Base-by-base conservation (phyloP, 495 filamentous ascomycete species). In the Penicillium longicatenatum region DNA sequence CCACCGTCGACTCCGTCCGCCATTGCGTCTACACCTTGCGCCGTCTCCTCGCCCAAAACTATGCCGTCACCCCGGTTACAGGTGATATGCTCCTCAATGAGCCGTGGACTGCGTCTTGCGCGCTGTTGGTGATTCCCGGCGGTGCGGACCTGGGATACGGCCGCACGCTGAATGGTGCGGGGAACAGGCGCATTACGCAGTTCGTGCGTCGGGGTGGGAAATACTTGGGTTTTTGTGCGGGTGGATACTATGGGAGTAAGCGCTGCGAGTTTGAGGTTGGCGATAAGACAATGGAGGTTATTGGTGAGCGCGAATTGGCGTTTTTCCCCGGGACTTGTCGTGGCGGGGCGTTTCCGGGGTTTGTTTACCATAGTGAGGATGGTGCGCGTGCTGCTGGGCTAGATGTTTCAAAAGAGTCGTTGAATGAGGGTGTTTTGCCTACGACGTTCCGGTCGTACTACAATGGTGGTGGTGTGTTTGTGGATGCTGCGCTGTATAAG, bases 81-180 rank as follows among this genome's bases (percentile, higher is more conserved):
- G 86, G 89, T 19, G 80, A 89, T 2, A 86, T 85, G 62, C 80
- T 98, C 43, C 74, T 96, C 54, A 92, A 94, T 52, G 94, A 98
- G 68, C 94, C 94, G 46, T 98, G 94, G 94, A 83, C 83, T 0
- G 77, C 88, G 12, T 85, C 92, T 0, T 98, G 94, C 63, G 90
- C 92, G 3, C 80, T 97, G 14, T 82, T 98, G 12, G 92, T 98
- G 6, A 84, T 98, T 50, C 94, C 94, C 10, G 95, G 95, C 16
- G 94, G 94, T n/a, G 94, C 91, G 17, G 94, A 98, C 65, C 79
- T 96, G 42, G 91, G 88, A 30, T 98, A 97, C 73, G 96, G 92
- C 66, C 86, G 89, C 5, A 86, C 83, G 11, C 81, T 98, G 42
- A 94, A 98, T 70, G 94, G 94, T 31, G 76, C 85, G 55, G 94